Evolutionary conservation across 2,329 filamentous ascomycete species (phyloP), one percentile per base, ranked within the genome.

Genomic region (Arthrinium phaeospermum): DNA sequence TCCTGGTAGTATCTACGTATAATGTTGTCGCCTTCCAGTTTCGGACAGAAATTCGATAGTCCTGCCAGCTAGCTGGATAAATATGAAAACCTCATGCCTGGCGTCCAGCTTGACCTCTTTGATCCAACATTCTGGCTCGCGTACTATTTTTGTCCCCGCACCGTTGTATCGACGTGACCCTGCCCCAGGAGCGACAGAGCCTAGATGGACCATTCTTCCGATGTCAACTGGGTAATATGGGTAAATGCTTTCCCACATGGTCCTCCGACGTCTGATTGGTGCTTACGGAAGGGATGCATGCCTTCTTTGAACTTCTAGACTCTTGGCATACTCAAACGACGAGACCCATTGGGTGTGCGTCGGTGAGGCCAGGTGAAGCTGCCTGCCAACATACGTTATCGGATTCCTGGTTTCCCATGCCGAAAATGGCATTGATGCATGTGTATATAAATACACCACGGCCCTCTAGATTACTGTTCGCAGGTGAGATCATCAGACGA

Each of bases 21-120:
- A 10, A 24, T 22, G 19, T 10, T 41, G 34, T 64, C 34, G 57
- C 57, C 57, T 41, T 41, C 34, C 57, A 13, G 2, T 3, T 64
- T 19, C 22, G 19, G 57, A 34, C 10, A 8, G 4, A 41, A 64
- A 22, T 61, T 64, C 57, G 34, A 64, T 24, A 64, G 57, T 64
- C 16, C 34, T 41, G 57, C 57, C 57, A 64, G 19, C 57, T 64
- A 64, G 57, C 34, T 64, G 19, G 57, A 41, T 14, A 34, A 64
- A 41, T 64, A 64, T 41, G 12, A n/a, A n/a, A 13, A n/a, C 4
- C 2, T 64, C 57, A 64, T 34, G 57, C 57, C 57, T 64, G 34
- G 57, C 57, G 57, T 64, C 57, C 57, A 64, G 57, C 57, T 64
- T 64, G 57, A 22, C 57, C 57, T 64, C 19, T 64, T 64, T 8